Evolutionary conservation across 805 yeast species (phyloP).

Genomic region (Wickerhamiella domercqiae): DNA sequence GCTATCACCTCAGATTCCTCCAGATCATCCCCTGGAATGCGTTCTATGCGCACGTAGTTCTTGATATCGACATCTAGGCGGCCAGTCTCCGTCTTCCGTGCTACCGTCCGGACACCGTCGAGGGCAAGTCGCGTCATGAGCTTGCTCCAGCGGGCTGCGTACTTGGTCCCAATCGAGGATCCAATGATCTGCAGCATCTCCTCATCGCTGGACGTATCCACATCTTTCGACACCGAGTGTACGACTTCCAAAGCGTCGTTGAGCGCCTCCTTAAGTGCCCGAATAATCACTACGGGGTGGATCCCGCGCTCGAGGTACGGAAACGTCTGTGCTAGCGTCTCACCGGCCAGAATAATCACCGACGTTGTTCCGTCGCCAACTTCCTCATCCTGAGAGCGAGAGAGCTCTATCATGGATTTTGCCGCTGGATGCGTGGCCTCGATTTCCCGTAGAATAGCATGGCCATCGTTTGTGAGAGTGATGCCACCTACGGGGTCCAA

Average conservation of each 20-base stretch:
- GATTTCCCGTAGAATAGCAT: slow-evolving; percentile 91
- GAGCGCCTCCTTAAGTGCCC: slow-evolving; percentile 82
- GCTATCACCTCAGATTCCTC: slow-evolving; percentile 75
- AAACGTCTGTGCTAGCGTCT: slow-evolving; percentile 84
- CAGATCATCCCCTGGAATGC: slow-evolving; percentile 96
- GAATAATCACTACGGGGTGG: slow-evolving; percentile 92
- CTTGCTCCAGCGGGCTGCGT: slow-evolving; percentile 77
- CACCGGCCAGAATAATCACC: slow-evolving; percentile 93
- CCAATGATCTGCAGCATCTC: slow-evolving; percentile 77
- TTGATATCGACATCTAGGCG: slow-evolving; percentile 67
- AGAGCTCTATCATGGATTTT: slow-evolving; percentile 90
- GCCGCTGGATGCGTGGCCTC: slow-evolving; percentile 97
- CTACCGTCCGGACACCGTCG: slow-evolving; percentile 73
- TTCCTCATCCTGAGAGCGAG: slow-evolving; percentile 96
- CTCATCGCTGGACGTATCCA: slow-evolving; percentile 66
- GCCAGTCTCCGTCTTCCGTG: slow-evolving; percentile 18
- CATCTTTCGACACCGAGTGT: slow-evolving; percentile 65
- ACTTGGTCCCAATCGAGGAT: slow-evolving; percentile 93
- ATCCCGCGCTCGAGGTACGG: slow-evolving; percentile 86
- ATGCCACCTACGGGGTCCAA: slow-evolving; percentile 91
- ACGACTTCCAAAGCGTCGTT: slow-evolving; percentile 81
- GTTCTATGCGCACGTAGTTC: slow-evolving; percentile 85
- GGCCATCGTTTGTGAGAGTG: slow-evolving; percentile 95
- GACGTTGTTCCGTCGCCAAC: slow-evolving; percentile 98
- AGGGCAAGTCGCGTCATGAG: slow-evolving; percentile 83